Base-by-base conservation (phyloP, 2,329 filamentous ascomycete species). In the Alternaria ventricosa region DNA sequence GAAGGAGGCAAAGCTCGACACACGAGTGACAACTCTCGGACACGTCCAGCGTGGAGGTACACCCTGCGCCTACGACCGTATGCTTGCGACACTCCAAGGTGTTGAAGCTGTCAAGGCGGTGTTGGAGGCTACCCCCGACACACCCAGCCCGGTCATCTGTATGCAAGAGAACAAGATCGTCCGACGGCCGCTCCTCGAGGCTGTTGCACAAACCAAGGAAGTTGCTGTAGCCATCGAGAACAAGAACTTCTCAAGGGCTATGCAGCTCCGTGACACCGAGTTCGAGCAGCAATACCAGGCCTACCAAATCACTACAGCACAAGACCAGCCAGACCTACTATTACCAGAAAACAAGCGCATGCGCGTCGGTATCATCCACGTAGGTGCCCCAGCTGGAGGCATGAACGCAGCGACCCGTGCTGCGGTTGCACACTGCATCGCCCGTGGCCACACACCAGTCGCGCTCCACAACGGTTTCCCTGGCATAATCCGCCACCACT, bases 81-180 rank as follows among this genome's bases (percentile, higher is more conserved):
- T 96, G 88, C 87, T 99, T 51, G 90, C 92, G 7, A 99, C 96
- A 0, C 84, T 98, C 36, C 96, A 99, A 78, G 96, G 73, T 60
- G 27, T 69, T 44, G 75, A 77, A 50, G 75, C 75, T 13, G 75
- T 77, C 46, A 76, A 75, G 64, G 75, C 75, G 20, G 75, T 77
- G 11, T 65, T 77, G 45, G 75, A 78, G 56, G 75, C 74, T 27
- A 96, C 90, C 0, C 94, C 96, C 10, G 91, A 96, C 46, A 95
- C 92, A 0, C 92, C 93, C 59, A 97, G 94, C 53, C 95, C 94
- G 61, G 94, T 99, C 76, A 98, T 99, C 77, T 94, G 94, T 71
- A 94, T 99, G 71, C 94, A 91, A 68, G 96, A 99, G 84, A 98
- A 98, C 87, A 97, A 99, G 84, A 98, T 99, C 77, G 90, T 94